These are phyloP conservation scores for Falciphora oryzae DNA, from an alignment of 2,329 filamentous ascomycete genomes.

Conservation along the genomic window DNA sequence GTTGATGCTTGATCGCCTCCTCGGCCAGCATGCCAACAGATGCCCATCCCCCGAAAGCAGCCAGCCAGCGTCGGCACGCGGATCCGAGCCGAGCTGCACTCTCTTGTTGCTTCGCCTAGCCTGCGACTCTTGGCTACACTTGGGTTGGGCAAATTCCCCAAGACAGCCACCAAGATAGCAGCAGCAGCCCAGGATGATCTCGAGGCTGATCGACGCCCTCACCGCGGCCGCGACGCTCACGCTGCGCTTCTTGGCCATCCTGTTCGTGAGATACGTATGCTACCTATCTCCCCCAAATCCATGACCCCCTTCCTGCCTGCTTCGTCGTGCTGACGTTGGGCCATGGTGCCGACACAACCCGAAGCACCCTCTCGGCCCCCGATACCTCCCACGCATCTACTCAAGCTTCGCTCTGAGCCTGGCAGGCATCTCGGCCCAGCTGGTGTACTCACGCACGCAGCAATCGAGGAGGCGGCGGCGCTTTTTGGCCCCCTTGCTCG, in stretches of 20 bases:
- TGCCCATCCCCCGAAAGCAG: too few species aligned
- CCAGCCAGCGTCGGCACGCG: too few species aligned
- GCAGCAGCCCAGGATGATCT: too few species aligned
- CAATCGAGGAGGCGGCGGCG: background rate
- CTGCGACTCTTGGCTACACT: too few species aligned
- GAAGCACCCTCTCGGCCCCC: background rate
- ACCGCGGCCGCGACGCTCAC: constrained; percentile 10
- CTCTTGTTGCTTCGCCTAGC: too few species aligned
- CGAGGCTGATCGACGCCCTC: constrained; percentile 10
- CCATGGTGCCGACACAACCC: background rate
- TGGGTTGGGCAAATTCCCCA: too few species aligned
- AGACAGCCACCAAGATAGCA: too few species aligned
- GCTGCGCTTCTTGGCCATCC: constrained; percentile 4
- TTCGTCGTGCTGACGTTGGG: background rate
- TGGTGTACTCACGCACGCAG: background rate
- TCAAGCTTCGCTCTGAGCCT: background rate
- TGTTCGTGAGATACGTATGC: constrained; percentile 12
- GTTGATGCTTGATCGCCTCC: too few species aligned
- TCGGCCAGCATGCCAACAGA: too few species aligned
- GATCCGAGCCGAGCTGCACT: too few species aligned
- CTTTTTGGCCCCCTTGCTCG: background rate
- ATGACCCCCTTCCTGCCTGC: background rate
- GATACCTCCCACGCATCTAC: constrained; percentile 1
- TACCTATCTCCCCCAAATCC: background rate
- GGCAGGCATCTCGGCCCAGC: background rate